Evolutionary conservation across 192 early-diverging fungal species (phyloP).

Genomic region (Linnemannia zychae): DNA sequence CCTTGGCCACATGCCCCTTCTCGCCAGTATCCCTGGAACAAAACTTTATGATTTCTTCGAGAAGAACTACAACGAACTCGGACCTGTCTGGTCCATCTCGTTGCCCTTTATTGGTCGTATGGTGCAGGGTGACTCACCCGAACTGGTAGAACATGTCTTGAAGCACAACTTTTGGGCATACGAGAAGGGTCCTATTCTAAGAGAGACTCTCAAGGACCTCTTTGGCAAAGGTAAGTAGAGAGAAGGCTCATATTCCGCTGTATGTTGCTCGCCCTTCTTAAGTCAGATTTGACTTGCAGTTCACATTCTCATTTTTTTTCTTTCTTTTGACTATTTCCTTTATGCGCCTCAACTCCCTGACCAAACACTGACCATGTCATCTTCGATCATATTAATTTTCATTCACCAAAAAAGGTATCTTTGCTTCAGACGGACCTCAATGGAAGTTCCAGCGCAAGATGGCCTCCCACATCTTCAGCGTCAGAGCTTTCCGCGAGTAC

Average conservation of each 20-base stretch:
- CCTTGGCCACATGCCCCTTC: conserved; percentile 22
- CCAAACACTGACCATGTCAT: background rate
- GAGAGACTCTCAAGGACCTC: conserved; percentile 9
- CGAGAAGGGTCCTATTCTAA: conserved; percentile 16
- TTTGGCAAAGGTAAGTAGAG: conserved; percentile 18
- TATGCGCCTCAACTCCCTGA: background rate
- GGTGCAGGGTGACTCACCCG: conserved; percentile 24
- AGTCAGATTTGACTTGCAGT: background rate
- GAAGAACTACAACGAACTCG: conserved; percentile 20
- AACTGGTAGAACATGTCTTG: conserved; percentile 26
- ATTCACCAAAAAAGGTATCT: conserved; percentile 14
- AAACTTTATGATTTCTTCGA: conserved; percentile 31
- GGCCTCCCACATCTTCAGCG: conserved; percentile 31
- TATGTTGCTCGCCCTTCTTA: background rate
- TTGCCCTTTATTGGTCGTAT: conserved; percentile 26
- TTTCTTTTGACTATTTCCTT: background rate
- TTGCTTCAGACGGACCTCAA: conserved; percentile 14
- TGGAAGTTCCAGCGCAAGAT: conserved; percentile 45
- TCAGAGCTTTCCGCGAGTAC: conserved; percentile 41
- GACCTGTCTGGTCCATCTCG: conserved; percentile 33
- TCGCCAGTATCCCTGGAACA: conserved; percentile 21
- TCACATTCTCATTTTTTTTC: background rate
- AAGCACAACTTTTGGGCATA: conserved; percentile 48
- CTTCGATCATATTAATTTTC: background rate
- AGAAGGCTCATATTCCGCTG: too few species aligned